These are phyloP conservation scores for Wickerhamiella slavikovae DNA, from an alignment of 805 yeast genomes.

Conservation along the genomic window DNA sequence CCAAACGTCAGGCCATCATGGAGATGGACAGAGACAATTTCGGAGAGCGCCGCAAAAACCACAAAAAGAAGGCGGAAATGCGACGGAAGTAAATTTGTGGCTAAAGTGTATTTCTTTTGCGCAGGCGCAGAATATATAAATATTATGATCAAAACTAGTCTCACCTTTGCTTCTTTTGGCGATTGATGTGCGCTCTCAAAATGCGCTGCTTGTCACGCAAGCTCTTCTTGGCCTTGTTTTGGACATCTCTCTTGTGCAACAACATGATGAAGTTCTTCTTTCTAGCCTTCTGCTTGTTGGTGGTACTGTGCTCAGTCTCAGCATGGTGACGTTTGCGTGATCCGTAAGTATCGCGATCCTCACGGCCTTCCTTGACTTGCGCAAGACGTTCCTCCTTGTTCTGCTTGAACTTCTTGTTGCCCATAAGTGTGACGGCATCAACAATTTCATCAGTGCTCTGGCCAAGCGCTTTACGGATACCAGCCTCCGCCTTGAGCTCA, in stretches of 20 bases:
- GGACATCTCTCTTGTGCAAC: constrained; percentile 87
- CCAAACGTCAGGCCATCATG: constrained; percentile 78
- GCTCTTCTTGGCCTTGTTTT: constrained; percentile 81
- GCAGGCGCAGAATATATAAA: not conserved
- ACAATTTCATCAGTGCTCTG: constrained; percentile 58
- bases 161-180: constrained; percentile 74
- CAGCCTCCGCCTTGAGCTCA: constrained; percentile 69
- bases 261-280: constrained; percentile 98
- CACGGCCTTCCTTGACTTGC: constrained; percentile 73
- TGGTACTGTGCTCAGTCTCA: constrained; percentile 63
- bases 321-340: constrained; percentile 51
- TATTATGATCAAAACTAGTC: not conserved
- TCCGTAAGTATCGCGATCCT: constrained; percentile 82
- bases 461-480: constrained; percentile 52
- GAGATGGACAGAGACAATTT: constrained; percentile 85
- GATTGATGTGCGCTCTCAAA: constrained; percentile 64
- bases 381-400: constrained; percentile 80
- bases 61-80: constrained; percentile 21
- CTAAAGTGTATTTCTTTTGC: not conserved
- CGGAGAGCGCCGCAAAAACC: constrained; percentile 47
- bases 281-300: constrained; percentile 88
- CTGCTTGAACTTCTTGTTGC: constrained; percentile 63
- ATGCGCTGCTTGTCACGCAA: constrained; percentile 79
- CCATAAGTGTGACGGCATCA: constrained; percentile 57
- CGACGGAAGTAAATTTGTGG: not conserved